Base-by-base conservation (phyloP, 768 basidiomycete species). In the Lactifluus volemus region DNA sequence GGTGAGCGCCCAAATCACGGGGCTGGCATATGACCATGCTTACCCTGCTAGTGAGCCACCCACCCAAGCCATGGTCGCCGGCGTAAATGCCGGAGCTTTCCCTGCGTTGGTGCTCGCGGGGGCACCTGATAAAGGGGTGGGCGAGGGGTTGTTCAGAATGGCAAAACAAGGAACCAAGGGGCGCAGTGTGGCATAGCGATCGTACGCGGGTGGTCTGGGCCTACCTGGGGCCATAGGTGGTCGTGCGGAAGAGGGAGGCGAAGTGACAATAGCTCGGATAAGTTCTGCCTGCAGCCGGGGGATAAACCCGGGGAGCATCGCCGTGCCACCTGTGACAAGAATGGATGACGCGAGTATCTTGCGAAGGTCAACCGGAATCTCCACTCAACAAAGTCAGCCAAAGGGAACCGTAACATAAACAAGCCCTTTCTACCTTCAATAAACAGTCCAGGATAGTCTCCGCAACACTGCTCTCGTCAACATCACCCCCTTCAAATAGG, bases 11-110 rank as follows among this genome's bases (percentile, higher is more conserved):
- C 47, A 49, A 17, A 57, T 48, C 39, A 49, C 30, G 15, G 30
- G 42, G 30, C 21, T 38, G 30, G 4, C 51, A 57, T 21, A 50
- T 39, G 36, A 52, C 47, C 17, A 19, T 14, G 79, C 85, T 64
- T 72, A 93, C 88, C 95, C 96, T 2, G 94, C 92, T 19, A 98
- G 70, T 21, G 91, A 93, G 0, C 92, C 96, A 4, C 96, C 96
- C 11, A 99, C 84, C 96, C 96, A 99, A 0, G 87, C 80, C 74
- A 95, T 77, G 38, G 84, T 78, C 1, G 85, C 84, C 1, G 93
- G 88, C 4, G 85, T 75, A 73, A 96, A 98, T 0, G 89, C 88
- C 0, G 96, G 95, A 0, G 92, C 93, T 66, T 84, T 88, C 2
- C 93, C 95, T 1, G 84, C 85, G 64, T 85, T 86, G 0, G 77